These are phyloP conservation scores for Cercospora zeae-maydis DNA, from an alignment of 2,329 filamentous ascomycete species.

Conservation along the genomic window DNA sequence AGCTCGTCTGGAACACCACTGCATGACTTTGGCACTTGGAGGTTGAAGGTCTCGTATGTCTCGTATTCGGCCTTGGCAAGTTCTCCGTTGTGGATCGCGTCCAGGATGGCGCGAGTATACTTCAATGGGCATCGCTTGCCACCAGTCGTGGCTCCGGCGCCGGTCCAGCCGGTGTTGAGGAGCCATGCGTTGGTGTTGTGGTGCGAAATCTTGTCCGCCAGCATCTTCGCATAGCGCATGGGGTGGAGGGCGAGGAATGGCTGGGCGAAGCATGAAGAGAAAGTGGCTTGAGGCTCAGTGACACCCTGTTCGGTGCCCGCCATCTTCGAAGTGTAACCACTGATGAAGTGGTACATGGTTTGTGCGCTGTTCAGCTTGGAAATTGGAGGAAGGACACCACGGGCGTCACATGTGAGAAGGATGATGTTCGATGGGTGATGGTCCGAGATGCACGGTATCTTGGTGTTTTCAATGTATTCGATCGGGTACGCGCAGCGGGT, in stretches of 20 bases:
- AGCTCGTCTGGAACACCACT: slow-evolving; percentile 84
- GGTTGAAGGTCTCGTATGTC: slow-evolving; percentile 94
- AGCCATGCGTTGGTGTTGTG: slow-evolving; percentile 98
- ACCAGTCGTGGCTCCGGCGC: slow-evolving; percentile 78
- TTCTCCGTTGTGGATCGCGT: slow-evolving; percentile 95
- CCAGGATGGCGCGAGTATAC: slow-evolving; percentile 97
- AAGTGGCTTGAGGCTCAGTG: slow-evolving; percentile 95
- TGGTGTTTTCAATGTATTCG: slow-evolving; percentile 98
- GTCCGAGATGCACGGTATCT: slow-evolving; percentile 87
- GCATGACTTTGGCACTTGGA: slow-evolving; percentile 89
- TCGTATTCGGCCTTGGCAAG: slow-evolving; percentile 92
- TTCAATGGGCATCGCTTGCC: slow-evolving; percentile 97
- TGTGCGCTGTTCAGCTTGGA: slow-evolving; percentile 92
- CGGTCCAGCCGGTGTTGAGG: slow-evolving; percentile 97
- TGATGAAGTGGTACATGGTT: slow-evolving; percentile 99
- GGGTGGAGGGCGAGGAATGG: slow-evolving; percentile 98
- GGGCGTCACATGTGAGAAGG: slow-evolving; percentile 94
- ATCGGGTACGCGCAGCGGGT: slow-evolving; percentile 98
- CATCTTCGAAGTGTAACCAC: slow-evolving; percentile 99
- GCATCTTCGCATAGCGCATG: slow-evolving; percentile 98
- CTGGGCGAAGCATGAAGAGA: slow-evolving; percentile 98
- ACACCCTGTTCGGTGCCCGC: slow-evolving; percentile 96
- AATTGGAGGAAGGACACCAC: slow-evolving; percentile 94
- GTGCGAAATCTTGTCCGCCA: slow-evolving; percentile 93
- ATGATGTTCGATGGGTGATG: slow-evolving; percentile 96